phyloP scores from a whole-genome alignment of 2,329 filamentous ascomycete species.

The Aureobasidium sp. region DNA sequence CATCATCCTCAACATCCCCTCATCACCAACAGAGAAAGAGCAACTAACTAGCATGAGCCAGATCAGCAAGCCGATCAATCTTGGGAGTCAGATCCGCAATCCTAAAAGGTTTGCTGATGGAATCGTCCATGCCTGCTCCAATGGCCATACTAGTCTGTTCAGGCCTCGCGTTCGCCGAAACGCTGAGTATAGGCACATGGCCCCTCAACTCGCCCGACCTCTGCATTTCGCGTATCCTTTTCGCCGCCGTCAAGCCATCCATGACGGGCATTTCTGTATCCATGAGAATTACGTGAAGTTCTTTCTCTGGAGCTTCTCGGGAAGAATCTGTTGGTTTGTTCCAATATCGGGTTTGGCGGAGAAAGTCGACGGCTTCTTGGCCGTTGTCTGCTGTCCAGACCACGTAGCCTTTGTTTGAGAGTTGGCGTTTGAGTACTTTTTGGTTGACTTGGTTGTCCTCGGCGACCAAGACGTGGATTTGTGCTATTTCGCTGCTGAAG shows the following conservation, averaged over 20 bases:
- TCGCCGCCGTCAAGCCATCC: constrained; percentile 67
- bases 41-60: constrained; percentile 1
- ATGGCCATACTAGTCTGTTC: constrained; percentile 66
- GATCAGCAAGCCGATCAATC: constrained; percentile 11
- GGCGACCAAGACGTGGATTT: constrained; percentile 15
- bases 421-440: constrained; percentile 31
- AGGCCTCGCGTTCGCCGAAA: constrained; percentile 68
- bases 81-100: constrained; percentile 14
- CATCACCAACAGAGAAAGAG: no score
- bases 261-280: constrained; percentile 36
- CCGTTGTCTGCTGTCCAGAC: constrained; percentile 33
- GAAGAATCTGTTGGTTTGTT: constrained; percentile 14
- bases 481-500: neutral
- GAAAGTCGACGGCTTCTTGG: constrained; percentile 27
- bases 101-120: constrained; percentile 15
- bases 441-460: constrained; percentile 31
- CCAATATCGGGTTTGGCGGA: constrained; percentile 21
- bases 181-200: constrained; percentile 66
- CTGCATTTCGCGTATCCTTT: constrained; percentile 59
- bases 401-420: constrained; percentile 27
- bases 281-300: constrained; percentile 54
- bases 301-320: constrained; percentile 1
- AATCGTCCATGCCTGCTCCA: constrained; percentile 54
- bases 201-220: constrained; percentile 48
- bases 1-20: no score